Evolutionary conservation across 1,284 basidiomycete genomes (phyloP).

Genomic region (Cryptococcus floricola): DNA sequence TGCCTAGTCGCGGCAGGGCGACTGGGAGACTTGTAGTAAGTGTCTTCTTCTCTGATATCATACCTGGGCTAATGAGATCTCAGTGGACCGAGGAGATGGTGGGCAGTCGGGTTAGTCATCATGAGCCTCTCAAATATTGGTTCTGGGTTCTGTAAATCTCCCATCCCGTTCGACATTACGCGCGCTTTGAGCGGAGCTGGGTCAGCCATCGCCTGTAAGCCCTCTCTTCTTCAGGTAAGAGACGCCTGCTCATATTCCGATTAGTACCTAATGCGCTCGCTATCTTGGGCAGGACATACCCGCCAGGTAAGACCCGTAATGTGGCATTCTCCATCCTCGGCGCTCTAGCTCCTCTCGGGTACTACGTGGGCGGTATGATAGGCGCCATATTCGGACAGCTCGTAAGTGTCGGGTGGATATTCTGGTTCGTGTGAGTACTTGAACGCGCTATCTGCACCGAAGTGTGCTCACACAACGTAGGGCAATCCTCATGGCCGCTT

Average conservation of each 20-base stretch:
- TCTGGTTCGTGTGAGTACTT: slow-evolving; percentile 26
- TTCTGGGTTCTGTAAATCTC: slow-evolving; percentile 19
- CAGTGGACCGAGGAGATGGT: slow-evolving; percentile 1
- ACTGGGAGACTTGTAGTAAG: slow-evolving; percentile 29
- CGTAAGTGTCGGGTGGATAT: slow-evolving; percentile 23
- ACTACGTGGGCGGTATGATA: slow-evolving; percentile 23
- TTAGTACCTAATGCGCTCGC: slow-evolving; percentile 30
- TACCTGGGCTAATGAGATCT: too few species aligned
- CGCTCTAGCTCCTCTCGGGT: slow-evolving; percentile 29
- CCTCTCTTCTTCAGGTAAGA: too few species aligned
- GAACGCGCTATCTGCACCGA: neutral
- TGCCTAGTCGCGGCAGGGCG: slow-evolving; percentile 27
- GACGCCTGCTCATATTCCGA: neutral
- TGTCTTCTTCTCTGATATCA: neutral
- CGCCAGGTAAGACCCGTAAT: slow-evolving; percentile 21
- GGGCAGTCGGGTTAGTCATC: slow-evolving; percentile 10
- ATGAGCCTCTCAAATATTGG: slow-evolving; percentile 16
- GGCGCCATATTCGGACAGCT: slow-evolving; percentile 20
- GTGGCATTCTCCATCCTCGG: slow-evolving; percentile 31
- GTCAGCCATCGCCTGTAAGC: slow-evolving; percentile 25
- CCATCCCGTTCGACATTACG: slow-evolving; percentile 26
- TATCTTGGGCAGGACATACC: slow-evolving; percentile 26
- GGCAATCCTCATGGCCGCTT: slow-evolving; percentile 19
- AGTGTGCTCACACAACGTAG: slow-evolving; percentile 1
- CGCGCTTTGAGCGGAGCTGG: slow-evolving; percentile 31